These are phyloP conservation scores for Fraxinus anomala DNA, from an alignment of 257 asterid species.

Conservation along the genomic window DNA sequence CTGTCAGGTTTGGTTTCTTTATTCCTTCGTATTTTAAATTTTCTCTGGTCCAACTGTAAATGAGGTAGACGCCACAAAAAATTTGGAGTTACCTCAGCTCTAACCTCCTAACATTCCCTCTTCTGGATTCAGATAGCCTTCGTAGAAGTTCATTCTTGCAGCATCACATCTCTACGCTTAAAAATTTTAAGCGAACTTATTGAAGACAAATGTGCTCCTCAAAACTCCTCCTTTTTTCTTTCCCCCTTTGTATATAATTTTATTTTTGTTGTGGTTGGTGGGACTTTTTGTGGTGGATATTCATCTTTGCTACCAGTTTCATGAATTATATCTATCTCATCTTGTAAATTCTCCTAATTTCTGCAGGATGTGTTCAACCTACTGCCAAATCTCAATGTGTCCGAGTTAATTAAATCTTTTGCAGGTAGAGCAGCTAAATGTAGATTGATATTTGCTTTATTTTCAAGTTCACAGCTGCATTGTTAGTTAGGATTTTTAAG, in stretches of 20 bases:
- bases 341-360: slow-evolving; percentile 24
- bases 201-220: not conserved
- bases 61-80: not conserved
- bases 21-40: too few relatives aligned
- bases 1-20: not conserved
- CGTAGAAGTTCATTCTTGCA: not conserved
- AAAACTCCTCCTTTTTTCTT: not conserved
- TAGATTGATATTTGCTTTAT: not conserved
- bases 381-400: slow-evolving; percentile 80
- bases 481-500: not conserved
- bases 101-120: not conserved
- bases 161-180: not conserved
- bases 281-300: not conserved
- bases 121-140: not conserved
- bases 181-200: not conserved
- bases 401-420: slow-evolving; percentile 74
- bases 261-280: too few relatives aligned
- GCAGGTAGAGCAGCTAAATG: slow-evolving; percentile 52
- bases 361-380: slow-evolving; percentile 86
- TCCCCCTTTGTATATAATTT: too few relatives aligned
- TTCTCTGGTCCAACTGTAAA: not conserved
- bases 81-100: not conserved
- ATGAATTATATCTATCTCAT: not conserved
- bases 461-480: not conserved
- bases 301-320: not conserved